phyloP scores from a whole-genome alignment of 176 grass and related monocot species.

The Triticum aestivum region DNA sequence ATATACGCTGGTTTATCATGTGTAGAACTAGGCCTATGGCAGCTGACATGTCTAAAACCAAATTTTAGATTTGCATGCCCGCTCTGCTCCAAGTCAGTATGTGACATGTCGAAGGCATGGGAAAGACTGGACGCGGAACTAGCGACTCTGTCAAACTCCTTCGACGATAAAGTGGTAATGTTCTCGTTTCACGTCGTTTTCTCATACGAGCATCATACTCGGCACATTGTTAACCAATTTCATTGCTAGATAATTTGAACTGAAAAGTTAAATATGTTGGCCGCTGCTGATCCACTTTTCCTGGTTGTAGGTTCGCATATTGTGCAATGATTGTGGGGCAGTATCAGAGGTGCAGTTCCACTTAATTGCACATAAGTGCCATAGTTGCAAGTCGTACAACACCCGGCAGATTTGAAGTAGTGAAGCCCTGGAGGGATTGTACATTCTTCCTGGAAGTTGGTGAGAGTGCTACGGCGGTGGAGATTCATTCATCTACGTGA shows the following conservation, averaged over 20 bases:
- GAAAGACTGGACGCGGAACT: conserved; percentile 78
- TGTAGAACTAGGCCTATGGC: background rate
- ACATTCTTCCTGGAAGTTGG: background rate
- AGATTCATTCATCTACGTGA: background rate
- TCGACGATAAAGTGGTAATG: conserved; percentile 67
- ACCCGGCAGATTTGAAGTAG: conserved; percentile 66
- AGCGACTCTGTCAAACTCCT: conserved; percentile 60
- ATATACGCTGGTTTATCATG: background rate
- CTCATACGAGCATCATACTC: background rate
- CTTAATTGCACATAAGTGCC: conserved; percentile 87
- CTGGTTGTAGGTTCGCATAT: conserved; percentile 61
- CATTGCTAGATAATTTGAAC: background rate
- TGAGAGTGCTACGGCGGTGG: background rate
- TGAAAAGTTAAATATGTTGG: background rate
- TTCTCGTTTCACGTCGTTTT: background rate
- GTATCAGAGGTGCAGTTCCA: conserved; percentile 73
- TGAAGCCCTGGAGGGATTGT: background rate
- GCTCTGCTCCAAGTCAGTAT: conserved; percentile 91
- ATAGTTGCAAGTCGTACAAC: conserved; percentile 90
- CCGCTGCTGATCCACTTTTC: background rate
- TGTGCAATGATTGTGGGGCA: conserved; percentile 80
- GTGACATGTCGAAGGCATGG: conserved; percentile 98
- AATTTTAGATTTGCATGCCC: conserved; percentile 76
- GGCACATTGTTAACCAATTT: background rate
- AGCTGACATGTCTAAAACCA: conserved; percentile 5